phyloP scores from a whole-genome alignment of 495 filamentous ascomycete genomes.

The Lentithecium fluviatile region DNA sequence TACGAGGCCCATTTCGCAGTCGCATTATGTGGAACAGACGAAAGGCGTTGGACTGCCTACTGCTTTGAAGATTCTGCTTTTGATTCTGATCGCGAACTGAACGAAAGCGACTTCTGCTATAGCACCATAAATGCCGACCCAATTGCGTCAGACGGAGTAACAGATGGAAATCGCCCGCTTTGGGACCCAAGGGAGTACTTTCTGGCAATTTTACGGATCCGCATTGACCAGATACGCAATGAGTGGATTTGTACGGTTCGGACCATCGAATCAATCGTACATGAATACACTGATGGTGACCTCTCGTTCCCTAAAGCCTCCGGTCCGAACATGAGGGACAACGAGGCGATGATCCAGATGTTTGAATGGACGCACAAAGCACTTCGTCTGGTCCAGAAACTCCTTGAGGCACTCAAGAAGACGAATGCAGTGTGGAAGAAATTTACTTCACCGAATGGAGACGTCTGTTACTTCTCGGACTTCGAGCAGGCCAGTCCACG shows the following conservation, averaged over 20 bases:
- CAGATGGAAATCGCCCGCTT: not conserved
- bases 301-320: too few species aligned
- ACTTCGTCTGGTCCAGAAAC: not conserved
- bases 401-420: not conserved
- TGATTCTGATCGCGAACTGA: not conserved
- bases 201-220: not conserved
- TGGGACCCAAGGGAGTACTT: constrained; percentile 23
- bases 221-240: not conserved
- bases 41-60: not conserved
- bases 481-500: too few species aligned
- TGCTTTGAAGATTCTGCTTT: not conserved
- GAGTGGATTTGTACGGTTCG: constrained; percentile 6
- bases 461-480: not conserved
- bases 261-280: not conserved
- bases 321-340: too few species aligned
- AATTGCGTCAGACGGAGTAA: constrained; percentile 1
- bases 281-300: too few species aligned
- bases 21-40: not conserved
- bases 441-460: not conserved
- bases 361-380: not conserved
- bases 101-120: too few species aligned
- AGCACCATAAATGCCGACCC: too few species aligned
- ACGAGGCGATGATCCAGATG: not conserved
- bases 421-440: not conserved
- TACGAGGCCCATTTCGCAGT: not conserved